Percentiles rank a stretch among this genome's conserved stretches.
Conservation (phyloP, 2,329 filamentous ascomycete species). For the Fusarium sp. region DNA sequence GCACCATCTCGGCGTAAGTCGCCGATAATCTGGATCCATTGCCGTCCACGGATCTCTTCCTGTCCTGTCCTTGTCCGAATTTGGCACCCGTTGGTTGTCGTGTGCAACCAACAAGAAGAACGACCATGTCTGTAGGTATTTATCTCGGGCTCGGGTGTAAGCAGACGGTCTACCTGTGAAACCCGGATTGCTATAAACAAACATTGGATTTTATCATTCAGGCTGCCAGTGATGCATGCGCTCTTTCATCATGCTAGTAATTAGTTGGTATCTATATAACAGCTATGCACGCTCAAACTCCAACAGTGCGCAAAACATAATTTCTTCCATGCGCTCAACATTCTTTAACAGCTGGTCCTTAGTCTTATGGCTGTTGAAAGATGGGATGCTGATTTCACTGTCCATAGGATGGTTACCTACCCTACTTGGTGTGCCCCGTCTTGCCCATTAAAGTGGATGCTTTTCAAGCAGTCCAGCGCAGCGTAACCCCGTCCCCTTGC, state of each 20-base stretch:
- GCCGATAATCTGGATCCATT: conserved; percentile 36
- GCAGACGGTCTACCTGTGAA: conserved; percentile 7
- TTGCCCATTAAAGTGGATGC: conserved; percentile 12
- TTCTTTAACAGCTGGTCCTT: background rate
- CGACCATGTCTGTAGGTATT: conserved; percentile 3
- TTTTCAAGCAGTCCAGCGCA: background rate
- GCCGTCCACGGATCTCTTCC: conserved; percentile 25
- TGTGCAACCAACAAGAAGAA: conserved; percentile 15
- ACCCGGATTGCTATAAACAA: conserved; percentile 16
- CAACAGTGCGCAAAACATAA: background rate
- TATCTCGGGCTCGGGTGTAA: conserved; percentile 13
- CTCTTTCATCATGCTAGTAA: too few species aligned
- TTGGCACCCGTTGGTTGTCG: conserved; percentile 28
- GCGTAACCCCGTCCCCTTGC: conserved; percentile 10
- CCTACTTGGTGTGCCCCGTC: conserved; percentile 10
- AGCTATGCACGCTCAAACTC: background rate
- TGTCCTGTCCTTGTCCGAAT: conserved; percentile 25
- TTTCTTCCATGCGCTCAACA: background rate
- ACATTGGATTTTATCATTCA: background rate
- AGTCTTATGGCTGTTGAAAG: background rate
- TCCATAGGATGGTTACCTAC: background rate
- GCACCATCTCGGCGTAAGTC: conserved; percentile 29
- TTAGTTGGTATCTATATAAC: too few species aligned
- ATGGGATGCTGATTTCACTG: background rate
- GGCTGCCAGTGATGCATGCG: background rate